Percentiles rank a stretch among this genome's conserved stretches.
Evolutionary conservation across 768 basidiomycete genomes (phyloP).

Genomic region (Tricholoma terreum): DNA sequence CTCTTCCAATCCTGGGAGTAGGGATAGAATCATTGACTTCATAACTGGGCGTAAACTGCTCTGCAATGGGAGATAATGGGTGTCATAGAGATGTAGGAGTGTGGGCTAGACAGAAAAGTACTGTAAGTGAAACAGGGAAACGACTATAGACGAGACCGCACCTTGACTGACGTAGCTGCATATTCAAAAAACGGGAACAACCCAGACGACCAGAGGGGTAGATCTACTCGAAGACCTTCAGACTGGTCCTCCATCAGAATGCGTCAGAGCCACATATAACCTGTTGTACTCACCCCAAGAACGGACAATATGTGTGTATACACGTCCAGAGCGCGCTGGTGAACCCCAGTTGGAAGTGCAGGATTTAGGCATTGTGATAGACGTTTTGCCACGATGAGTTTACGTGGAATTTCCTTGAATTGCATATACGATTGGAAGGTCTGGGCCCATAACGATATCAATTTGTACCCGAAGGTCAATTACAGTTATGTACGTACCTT

Average conservation of each 20-base stretch:
- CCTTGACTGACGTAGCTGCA: constrained; percentile 98
- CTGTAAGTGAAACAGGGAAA: not conserved
- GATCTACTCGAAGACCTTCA: constrained; percentile 82
- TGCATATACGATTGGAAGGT: constrained; percentile 91
- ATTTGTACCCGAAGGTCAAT: not conserved
- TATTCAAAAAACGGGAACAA: constrained; percentile 99
- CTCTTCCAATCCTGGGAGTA: constrained; percentile 95
- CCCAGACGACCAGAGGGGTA: constrained; percentile 92
- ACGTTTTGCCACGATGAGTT: constrained; percentile 91
- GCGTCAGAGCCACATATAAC: not conserved
- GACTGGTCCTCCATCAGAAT: constrained; percentile 44
- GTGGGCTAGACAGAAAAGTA: constrained; percentile 56
- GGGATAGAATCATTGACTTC: constrained; percentile 91
- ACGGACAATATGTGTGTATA: constrained; percentile 88
- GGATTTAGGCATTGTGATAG: constrained; percentile 96
- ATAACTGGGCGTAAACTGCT: constrained; percentile 78
- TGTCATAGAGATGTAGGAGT: constrained; percentile 89
- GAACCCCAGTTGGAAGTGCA: constrained; percentile 94
- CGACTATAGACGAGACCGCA: constrained; percentile 24
- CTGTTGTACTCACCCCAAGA: constrained; percentile 68
- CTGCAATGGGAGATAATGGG: constrained; percentile 87
- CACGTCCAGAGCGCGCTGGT: constrained; percentile 94
- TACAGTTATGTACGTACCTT: constrained; percentile 51
- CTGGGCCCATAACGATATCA: constrained; percentile 35
- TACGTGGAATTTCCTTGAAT: constrained; percentile 95